phyloP scores from a whole-genome alignment of 352 stramenopile genomes.

The Hyaloperonospora arabidopsidis region DNA sequence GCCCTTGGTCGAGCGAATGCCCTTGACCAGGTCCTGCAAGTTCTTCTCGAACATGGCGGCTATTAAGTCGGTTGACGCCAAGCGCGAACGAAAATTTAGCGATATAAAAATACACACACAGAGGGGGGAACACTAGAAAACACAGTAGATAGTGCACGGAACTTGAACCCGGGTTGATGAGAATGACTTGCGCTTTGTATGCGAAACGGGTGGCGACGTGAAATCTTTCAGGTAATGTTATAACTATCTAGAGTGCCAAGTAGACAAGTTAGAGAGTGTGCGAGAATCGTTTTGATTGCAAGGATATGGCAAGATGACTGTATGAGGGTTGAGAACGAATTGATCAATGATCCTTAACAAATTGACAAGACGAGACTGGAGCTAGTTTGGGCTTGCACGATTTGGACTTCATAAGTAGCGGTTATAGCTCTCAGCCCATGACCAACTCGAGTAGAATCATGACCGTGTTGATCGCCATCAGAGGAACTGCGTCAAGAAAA shows the following conservation, averaged over 20 bases:
- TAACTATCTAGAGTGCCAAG: constrained; percentile 9
- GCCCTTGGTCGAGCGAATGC: constrained; percentile 94
- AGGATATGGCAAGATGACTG: no score
- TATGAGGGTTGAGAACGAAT: no score
- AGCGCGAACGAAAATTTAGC: constrained; percentile 23
- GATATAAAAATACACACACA: no score
- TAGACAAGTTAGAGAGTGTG: no score
- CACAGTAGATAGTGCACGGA: constrained; percentile 17
- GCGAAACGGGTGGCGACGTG: constrained; percentile 14
- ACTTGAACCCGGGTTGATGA: constrained; percentile 15
- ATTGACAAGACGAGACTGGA: no score
- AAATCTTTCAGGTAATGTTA: constrained; percentile 21
- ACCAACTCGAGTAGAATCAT: constrained; percentile 79
- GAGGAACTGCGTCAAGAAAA: constrained; percentile 38
- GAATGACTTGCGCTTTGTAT: constrained; percentile 15
- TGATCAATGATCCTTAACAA: no score
- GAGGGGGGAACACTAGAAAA: constrained; percentile 22
- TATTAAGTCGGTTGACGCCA: background rate
- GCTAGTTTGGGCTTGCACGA: no score
- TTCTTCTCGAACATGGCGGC: constrained; percentile 96
- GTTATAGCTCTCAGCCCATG: constrained; percentile 40
- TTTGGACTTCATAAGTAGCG: no score
- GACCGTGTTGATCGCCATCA: constrained; percentile 73
- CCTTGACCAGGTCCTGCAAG: constrained; percentile 97
- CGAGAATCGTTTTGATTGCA: no score